Evolutionary conservation across 495 filamentous ascomycete genomes (phyloP), one percentile per base, ranked within the genome.

Genomic region (Penicillium arizonense): DNA sequence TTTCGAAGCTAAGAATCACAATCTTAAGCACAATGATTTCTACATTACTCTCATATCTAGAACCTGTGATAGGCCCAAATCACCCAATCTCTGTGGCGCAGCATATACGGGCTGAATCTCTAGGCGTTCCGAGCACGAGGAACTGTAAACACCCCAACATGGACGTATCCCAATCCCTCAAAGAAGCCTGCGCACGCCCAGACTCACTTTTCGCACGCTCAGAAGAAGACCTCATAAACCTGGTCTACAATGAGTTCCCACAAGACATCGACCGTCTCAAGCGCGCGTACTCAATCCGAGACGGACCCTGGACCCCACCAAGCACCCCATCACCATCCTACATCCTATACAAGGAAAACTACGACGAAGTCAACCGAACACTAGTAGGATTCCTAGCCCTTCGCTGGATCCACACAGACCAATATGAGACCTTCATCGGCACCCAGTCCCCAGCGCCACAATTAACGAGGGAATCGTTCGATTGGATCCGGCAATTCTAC

Each of bases 271-370:
- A 61, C 10, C 55, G 55, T 21, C 47, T 61, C 8, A 52, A 34
- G 9, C 43, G 55, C 23, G 58, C 58, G 21, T 58, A 58, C 23
- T 61, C 58, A 14, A 58, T 61, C 51, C 58, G 58, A n/a, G 51
- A 55, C 9, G 34, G 42, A 11, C 47, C 54, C 20, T 18, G 21
- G 36, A 30, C 34, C 11, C 20, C 37, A 36, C 12, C 20, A 1
- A 45, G 11, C 14, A 47, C 14, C 2, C 37, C 38, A 2, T 54
- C 58, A 5, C 58, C 58, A 13, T 61, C 58, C 8, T 47, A 43
- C 37, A 54, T 54, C 4, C 32, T 61, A n/a, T 61, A 61, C 50
- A 12, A 52, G 12, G 33, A 57, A 14, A 34, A 61, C 14, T 54
- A 54, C 28, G 58, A 61, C 13, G 58, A 61, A 45, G 58, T 61